Conservation (phyloP, 768 basidiomycete species). For the Trichaptum fuscoviolaceum region DNA sequence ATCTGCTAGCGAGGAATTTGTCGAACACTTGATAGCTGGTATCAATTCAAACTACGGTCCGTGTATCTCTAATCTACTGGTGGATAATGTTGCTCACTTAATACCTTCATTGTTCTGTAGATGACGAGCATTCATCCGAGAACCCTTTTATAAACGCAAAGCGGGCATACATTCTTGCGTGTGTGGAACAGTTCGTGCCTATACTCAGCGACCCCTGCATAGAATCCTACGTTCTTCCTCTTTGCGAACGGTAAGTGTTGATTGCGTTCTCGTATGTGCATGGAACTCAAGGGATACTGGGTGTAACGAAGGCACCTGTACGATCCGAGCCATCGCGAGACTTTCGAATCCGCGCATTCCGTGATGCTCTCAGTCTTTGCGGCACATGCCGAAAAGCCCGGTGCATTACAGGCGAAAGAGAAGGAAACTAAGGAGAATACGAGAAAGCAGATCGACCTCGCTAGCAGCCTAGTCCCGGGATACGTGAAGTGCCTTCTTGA, state of each 20-base stretch:
- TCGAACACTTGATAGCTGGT: conserved; percentile 23
- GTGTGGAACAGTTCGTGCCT: conserved; percentile 73
- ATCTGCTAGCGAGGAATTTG: conserved; percentile 33
- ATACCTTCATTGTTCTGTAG: background rate
- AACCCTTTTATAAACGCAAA: conserved; percentile 24
- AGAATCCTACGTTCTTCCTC: conserved; percentile 48
- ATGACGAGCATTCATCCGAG: background rate
- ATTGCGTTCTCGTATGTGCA: conserved; percentile 9
- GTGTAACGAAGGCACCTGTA: conserved; percentile 48
- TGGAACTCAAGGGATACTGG: background rate
- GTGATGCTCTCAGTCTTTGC: conserved; percentile 73
- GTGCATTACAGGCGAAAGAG: conserved; percentile 12
- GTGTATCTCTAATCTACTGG: background rate
- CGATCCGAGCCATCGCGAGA: conserved; percentile 56
- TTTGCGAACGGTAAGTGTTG: conserved; percentile 58
- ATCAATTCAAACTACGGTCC: background rate
- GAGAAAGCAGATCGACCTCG: conserved; percentile 32
- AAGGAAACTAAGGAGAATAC: conserved; percentile 12
- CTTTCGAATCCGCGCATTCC: conserved; percentile 86
- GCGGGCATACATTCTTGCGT: conserved; percentile 62
- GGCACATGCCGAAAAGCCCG: conserved; percentile 41
- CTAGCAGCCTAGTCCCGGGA: conserved; percentile 61
- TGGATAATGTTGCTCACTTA: background rate
- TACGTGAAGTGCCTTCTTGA: conserved; percentile 69
- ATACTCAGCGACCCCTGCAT: conserved; percentile 49